Base-by-base conservation (phyloP, 768 basidiomycete genomes). In the Cyathus striatus region DNA sequence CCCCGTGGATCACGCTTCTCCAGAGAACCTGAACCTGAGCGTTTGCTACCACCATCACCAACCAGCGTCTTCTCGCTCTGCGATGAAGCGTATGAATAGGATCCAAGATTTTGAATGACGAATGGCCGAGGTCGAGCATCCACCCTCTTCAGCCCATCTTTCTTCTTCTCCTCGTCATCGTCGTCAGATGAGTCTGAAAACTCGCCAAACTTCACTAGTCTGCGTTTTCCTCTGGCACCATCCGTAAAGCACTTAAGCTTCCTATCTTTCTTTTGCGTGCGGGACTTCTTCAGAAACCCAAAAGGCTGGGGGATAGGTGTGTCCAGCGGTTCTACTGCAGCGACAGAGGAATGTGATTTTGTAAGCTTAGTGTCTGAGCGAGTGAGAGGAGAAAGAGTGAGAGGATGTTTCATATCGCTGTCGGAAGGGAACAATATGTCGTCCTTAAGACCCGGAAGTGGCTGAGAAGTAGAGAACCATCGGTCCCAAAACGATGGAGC, bases 401-500 rank as follows among this genome's bases (percentile, higher is more conserved):
- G 41, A 32, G 39, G 38, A 12, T 26, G 38, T 34, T 49, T 47
- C 36, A 37, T 41, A 40, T 56, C 54, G 18, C 49, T 53, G 10
- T 54, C 54, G 4, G 38, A 24, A 6, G 47, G 47, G 36, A 49
- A 49, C 6, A 48, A 12, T 21, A 49, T 44, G 30, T 25, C 43
- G 38, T 39, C 44, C 43, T 54, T 30, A 44, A 41, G 41, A 51
- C 41, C 38, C 12, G 30, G 24, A 5, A 13, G 45, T 47, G 23
- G 52, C 37, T n/a, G 51, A 53, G 27, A 50, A 34, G 23, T 49
- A 26, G 46, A 44, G 46, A 81, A 72, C 16, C 76, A 41, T 25
- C 70, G 69, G 10, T 74, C 69, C 79, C 80, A 83, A 40, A 76
- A 60, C 1, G 77, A 72, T 0, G 60, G 57, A n/a, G 69, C 54